Base-by-base conservation (phyloP, 495 filamentous ascomycete genomes). In the Staphylotrichum tortipilum region DNA sequence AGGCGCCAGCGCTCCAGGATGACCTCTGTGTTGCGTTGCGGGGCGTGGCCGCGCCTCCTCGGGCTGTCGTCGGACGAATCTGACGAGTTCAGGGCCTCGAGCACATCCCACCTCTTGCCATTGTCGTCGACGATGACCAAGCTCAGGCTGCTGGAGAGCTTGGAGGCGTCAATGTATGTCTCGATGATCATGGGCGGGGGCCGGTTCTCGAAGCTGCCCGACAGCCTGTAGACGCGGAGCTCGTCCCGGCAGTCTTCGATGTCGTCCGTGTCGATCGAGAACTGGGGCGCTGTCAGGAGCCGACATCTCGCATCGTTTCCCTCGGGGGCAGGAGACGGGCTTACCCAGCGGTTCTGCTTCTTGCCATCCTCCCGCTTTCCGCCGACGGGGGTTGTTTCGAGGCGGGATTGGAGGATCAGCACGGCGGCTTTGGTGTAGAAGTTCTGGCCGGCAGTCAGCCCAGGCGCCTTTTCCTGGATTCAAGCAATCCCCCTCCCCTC, bases 211-310 rank as follows among this genome's bases (percentile, higher is more conserved):
- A 84, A 77, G 40, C 83, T 78, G 68, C 91, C 88, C 49, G 81
- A 86, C 26, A 67, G 75, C 67, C 78, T 84, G 88, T 89, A 98
- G 35, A 82, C 72, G 54, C 77, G 75, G 28, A 96, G 74, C 50
- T 89, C 84, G 49, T 94, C 83, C 58, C 80, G 74, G 53, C 92
- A 85, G 36, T 81, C 80, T 59, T 94, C 88, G 46, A 88, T 90
- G 47, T 98, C 92, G 54, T 95, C 88, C 38, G 95, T 75, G 42
- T 95, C 88, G 54, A 96, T 79, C 62, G 94, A 92, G 68, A 96
- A 98, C 92, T 97, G 49, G 21, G 0, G 26, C 19, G 18, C 5
- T 11, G 50, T 59, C 26, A 55, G 41, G n/a, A 37, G 10, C 22
- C 14, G 1, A 7, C 12, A 28, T 28, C n/a, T 1, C n/a, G 22